Evolutionary conservation across 345 rosid species (phyloP), one percentile per base, ranked within the genome.

Genomic region (Acer yangbiense): DNA sequence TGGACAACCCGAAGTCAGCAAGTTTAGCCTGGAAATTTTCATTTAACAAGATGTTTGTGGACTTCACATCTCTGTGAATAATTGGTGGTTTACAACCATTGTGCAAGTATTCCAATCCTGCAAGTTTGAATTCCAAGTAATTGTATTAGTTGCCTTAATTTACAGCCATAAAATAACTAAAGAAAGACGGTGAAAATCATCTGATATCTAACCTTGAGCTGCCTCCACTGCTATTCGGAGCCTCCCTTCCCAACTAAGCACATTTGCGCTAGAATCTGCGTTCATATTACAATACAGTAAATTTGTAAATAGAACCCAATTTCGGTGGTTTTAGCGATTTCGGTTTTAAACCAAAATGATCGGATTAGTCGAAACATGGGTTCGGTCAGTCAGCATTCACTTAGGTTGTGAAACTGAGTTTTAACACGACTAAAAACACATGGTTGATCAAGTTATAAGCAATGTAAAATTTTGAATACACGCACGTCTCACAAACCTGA

Each of bases 1-100:
- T 84, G 9, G 88, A 88, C 44, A 86, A 67, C 18, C 91, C 91
- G 7, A 86, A 88, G 81, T 88, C 91, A 21, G 88, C 86, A 25
- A 88, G 80, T 57, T 85, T 84, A 50, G 91, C 91, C 46, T 81
- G 83, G 84, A 86, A 77, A 63, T 83, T 78, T 29, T 88, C 85
- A 69, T 83, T 82, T 48, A 88, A 75, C 60, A 86, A 80, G 69
- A 88, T 88, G 81, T 88, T 88, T 29, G 88, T 58, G 16, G 89
- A 76, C 78, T 85, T 88, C 52, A 88, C 78, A 75, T 88, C 91
- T 57, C 86, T 81, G 55, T 86, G 89, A 60, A 82, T 39, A 3
- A 76, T 72, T 0, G 82, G 77, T 16, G 85, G 85, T 46, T 63
- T 79, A 74, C 85, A 82, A n/a, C 78, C 80, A 73, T 83, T 32